Evolutionary conservation across 2,329 filamentous ascomycete species (phyloP).

Genomic region (Paecilomyces fulvus): DNA sequence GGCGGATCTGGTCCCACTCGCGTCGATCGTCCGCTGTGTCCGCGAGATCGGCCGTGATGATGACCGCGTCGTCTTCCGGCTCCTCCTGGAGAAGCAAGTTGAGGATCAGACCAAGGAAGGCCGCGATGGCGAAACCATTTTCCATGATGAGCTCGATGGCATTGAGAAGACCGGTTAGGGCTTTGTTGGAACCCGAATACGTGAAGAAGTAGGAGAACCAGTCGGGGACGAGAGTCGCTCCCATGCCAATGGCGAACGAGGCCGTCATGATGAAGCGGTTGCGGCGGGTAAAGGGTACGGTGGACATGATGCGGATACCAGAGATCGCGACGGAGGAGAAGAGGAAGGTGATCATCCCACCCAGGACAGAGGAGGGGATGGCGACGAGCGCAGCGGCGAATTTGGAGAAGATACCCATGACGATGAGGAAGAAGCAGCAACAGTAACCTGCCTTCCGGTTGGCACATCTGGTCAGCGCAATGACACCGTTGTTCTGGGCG

Average conservation of each 20-base stretch:
- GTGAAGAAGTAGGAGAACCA: constrained; percentile 43
- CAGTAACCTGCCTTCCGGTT: constrained; percentile 61
- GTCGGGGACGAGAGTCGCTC: constrained; percentile 39
- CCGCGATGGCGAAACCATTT: constrained; percentile 55
- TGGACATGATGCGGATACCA: constrained; percentile 57
- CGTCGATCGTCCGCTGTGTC: constrained; percentile 10
- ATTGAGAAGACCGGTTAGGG: constrained; percentile 51
- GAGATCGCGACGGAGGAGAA: constrained; percentile 59
- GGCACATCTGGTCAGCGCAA: constrained; percentile 58
- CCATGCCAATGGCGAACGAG: constrained; percentile 52
- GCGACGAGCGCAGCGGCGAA: constrained; percentile 60
- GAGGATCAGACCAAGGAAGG: constrained; percentile 61
- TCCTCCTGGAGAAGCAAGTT: constrained; percentile 69
- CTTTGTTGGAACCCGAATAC: constrained; percentile 50
- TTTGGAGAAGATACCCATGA: constrained; percentile 64
- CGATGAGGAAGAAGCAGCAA: constrained; percentile 55
- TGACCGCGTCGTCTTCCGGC: constrained; percentile 53
- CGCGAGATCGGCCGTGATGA: constrained; percentile 16
- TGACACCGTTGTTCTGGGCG: constrained; percentile 63
- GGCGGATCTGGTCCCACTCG: constrained; percentile 5
- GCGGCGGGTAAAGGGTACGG: constrained; percentile 54
- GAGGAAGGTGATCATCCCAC: constrained; percentile 53
- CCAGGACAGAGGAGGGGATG: constrained; percentile 47
- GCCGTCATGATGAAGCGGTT: constrained; percentile 61
- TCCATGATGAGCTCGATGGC: constrained; percentile 60